phyloP scores from a whole-genome alignment of 768 basidiomycete genomes.

The Kwoniella sp. region DNA sequence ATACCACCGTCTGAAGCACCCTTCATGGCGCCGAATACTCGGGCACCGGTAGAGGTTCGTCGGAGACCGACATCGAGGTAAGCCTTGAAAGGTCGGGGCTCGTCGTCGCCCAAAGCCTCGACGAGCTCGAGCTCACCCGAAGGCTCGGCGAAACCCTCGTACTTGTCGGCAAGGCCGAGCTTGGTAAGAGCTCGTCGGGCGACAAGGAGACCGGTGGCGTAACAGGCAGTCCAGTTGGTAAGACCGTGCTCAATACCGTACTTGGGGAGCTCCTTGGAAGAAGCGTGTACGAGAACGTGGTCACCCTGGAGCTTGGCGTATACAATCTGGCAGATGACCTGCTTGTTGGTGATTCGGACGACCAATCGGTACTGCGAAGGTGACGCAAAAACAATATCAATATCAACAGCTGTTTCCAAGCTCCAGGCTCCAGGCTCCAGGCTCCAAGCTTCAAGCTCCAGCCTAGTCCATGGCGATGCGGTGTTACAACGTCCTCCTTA shows the following conservation, averaged over 20 bases:
- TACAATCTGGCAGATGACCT: slow-evolving; percentile 84
- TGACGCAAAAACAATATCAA: background rate
- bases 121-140: slow-evolving; percentile 80
- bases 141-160: slow-evolving; percentile 88
- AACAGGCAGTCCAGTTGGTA: slow-evolving; percentile 98
- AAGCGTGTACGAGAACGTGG: slow-evolving; percentile 84
- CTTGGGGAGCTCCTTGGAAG: slow-evolving; percentile 84
- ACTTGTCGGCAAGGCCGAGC: slow-evolving; percentile 96
- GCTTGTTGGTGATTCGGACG: slow-evolving; percentile 97
- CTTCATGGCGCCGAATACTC: slow-evolving; percentile 98
- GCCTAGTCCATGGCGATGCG: too few relatives aligned
- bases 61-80: slow-evolving; percentile 98
- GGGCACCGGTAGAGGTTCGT: slow-evolving; percentile 95
- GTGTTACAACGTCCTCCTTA: too few relatives aligned
- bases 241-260: slow-evolving; percentile 98
- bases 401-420: too few relatives aligned
- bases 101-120: slow-evolving; percentile 87
- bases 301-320: slow-evolving; percentile 96
- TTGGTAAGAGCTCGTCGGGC: slow-evolving; percentile 94
- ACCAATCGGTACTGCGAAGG: slow-evolving; percentile 64
- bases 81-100: slow-evolving; percentile 96
- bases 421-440: too few relatives aligned
- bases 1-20: slow-evolving; percentile 97
- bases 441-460: too few relatives aligned
- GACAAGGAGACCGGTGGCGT: slow-evolving; percentile 92